Evolutionary conservation across 164 flowering plant species (phyloP).

Genomic region (Dillenia turbinata): DNA sequence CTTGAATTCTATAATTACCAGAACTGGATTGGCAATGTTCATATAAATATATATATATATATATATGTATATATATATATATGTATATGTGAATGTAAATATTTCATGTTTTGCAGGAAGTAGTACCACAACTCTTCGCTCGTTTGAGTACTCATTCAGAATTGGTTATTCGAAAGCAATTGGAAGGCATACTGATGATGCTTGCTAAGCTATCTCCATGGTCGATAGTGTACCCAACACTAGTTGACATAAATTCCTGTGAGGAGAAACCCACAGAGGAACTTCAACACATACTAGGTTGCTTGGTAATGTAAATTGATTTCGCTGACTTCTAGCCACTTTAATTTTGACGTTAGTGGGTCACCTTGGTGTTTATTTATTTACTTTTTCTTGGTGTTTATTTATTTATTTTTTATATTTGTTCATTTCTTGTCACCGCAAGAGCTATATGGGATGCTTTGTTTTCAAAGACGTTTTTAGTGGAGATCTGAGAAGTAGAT

Average conservation of each 20-base stretch:
- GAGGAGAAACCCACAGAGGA: conserved; percentile 82
- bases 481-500: no score
- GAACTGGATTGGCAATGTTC: no score
- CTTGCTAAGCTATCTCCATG: conserved; percentile 87
- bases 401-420: no score
- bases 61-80: no score
- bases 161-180: conserved; percentile 64
- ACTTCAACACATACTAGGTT: conserved; percentile 70
- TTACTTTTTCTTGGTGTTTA: background rate
- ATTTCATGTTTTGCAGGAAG: conserved; percentile 49
- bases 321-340: background rate
- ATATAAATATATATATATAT: no score
- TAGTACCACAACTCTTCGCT: conserved; percentile 93
- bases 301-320: conserved; percentile 56
- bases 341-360: background rate
- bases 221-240: conserved; percentile 89
- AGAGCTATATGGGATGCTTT: no score
- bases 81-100: no score
- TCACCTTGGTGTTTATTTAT: background rate
- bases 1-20: background rate
- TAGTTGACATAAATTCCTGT: conserved; percentile 78
- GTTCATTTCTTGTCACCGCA: no score
- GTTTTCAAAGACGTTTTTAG: no score
- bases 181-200: conserved; percentile 73
- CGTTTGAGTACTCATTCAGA: conserved; percentile 92